Evolutionary conservation across 306 rosid species (phyloP), one percentile per base, ranked within the genome.

Genomic region (Lagenaria siceraria): DNA sequence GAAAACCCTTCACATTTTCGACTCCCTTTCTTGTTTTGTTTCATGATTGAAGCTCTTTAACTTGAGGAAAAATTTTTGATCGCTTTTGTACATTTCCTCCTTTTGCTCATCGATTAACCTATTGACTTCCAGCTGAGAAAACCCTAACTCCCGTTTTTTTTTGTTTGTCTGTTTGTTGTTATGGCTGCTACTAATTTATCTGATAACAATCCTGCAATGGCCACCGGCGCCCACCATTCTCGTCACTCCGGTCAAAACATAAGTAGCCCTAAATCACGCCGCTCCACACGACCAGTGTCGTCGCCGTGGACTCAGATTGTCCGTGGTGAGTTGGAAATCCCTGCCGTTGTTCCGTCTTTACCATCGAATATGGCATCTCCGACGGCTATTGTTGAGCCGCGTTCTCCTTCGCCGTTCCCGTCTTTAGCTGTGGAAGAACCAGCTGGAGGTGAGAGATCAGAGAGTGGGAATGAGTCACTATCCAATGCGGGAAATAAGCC

Each of bases 241-340:
- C 86, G 80, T 70, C 81, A 83, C 61, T 84, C 84, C 74, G 79
- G 80, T 25, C 85, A 82, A 15, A 64, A 31, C 25, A 61, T 74
- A 33, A 25, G 82, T 21, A 59, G 82, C 75, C 87, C 84, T 14
- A 88, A 81, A 77, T 48, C 90, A 46, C 91, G 89, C 0, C 87
- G 86, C 27, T 61, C 29, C 17, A 0, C 82, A 18, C 81, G 84
- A 13, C 38, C 74, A 5, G 65, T 75, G 2, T 84, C 51, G 54
- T 77, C 90, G 17, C 86, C 91, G 15, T 88, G 95, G 95, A 87
- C 80, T 11, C 88, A 89, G 58, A 49, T 87, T 48, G 88, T 93
- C 4, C 86, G 88, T 6, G 89, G 88, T 7, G 97, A 93, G 78
- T 78, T 86, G 73, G 97, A 92, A 69, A 74, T 85, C 9, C 72